Evolutionary conservation across 164 flowering plant genomes (phyloP), one percentile per base, ranked within the genome.

Genomic region (Litsea cubeba): DNA sequence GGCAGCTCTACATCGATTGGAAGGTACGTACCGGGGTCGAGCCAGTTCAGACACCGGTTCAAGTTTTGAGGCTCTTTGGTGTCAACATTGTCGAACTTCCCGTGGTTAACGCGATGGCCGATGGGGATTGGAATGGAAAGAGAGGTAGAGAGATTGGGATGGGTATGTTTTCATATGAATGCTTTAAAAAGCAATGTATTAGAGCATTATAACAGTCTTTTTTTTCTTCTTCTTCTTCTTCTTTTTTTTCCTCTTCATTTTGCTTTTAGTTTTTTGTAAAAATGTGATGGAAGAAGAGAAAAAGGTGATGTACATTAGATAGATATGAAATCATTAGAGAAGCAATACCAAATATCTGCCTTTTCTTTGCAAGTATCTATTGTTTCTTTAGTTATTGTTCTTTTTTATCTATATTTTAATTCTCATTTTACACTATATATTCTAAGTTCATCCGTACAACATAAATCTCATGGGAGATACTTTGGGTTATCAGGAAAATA

Each of bases 1-100:
- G 79, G 79, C 94, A 89, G 80, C 89, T 92, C 26, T 89, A 82
- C 83, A 89, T 92, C 26, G 92, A 87, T 26, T 90, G 88, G 87
- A 88, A 85, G 75, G 22, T 83, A 1, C 75, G 86, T 76, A 4
- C 62, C 25, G 78, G 78, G 40, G 60, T 50, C 6, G 4, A 20
- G 23, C 57, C 66, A 62, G 11, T 3, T n/a, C 25, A 25, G 50
- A 62, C 50, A 69, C 81, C 86, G 20, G 84, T 82, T 35, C 85
- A 83, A 79, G 79, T 86, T 83, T 83, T 93, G 1, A 74, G 97
- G 73, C 78, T 93, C 8, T 93, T 93, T 70, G 98, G 98, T 12
- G 97, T 93, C 50, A 81, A 93, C 85, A 87, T 93, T 24, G 82
- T 87, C 23, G 81, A 84, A 46, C 69, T 81, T 12, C 85, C 90